Evolutionary conservation across 108 stramenopile species (phyloP), one percentile per base, ranked within the genome.

Genomic region (Pinguiococcus pyrenoidosus): DNA sequence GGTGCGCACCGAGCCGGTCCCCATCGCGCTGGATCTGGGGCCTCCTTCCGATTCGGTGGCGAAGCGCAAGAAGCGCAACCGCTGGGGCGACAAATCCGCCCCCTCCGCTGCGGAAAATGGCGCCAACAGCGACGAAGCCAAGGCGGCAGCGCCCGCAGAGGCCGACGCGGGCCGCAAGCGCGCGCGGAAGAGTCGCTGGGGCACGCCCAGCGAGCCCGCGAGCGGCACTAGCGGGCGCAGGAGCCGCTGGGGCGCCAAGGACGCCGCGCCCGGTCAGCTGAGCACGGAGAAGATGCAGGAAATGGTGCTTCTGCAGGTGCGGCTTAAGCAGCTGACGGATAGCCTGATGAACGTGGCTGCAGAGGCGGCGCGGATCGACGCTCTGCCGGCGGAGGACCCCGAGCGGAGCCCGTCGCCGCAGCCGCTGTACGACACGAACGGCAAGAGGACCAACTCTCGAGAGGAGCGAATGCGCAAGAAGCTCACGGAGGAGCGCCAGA

Each of bases 401-500:
- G 47, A 69, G 18, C 57, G 71, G 16, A 57, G 63, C 3, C 75
- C 73, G 32, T 75, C 74, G 6, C 76, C 76, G 9, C 66, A 68
- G 22, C 74, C 77, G 16, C 44, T 84, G 8, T 96, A 99, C 59
- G 91, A 90, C 17, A 50, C 80, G 26, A 80, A 86, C 51, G 98
- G 98, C 4, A 87, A 81, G 30, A 70, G 93, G 0, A 85, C 77
- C 27, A 99, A 99, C 58, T 94, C 88, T 9, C 77, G 92, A 24
- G 90, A 90, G 41, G 76, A 76, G 16, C 77, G 94, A n/a, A 93
- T 91, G 92, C 44, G 78, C 25, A 85, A 86, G 41, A 56, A 67
- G 13, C 88, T 86, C 45, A 75, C 76, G 26, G 57, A 77, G 16
- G 83, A 93, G 58, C 78, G 83, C 16, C 57, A 73, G 44, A 73